These are phyloP conservation scores for Nemophila menziesii DNA, from an alignment of 257 asterid species.

Conservation along the genomic window DNA sequence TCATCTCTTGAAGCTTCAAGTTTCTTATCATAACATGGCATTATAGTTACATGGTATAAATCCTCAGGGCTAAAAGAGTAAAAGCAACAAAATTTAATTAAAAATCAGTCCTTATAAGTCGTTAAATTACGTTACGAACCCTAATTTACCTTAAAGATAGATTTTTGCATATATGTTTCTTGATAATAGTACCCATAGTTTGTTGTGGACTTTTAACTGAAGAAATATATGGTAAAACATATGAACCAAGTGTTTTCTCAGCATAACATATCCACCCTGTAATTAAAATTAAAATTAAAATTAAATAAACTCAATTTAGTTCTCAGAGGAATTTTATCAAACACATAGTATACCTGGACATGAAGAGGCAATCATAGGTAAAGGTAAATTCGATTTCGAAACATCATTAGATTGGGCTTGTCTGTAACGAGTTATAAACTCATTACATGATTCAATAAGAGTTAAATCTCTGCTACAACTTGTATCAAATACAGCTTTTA, in stretches of 20 bases:
- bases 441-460: constrained; percentile 80
- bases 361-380: constrained; percentile 91
- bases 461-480: constrained; percentile 88
- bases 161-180: constrained; percentile 49
- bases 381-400: constrained; percentile 27
- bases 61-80: constrained; percentile 53
- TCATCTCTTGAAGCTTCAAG: constrained; percentile 97
- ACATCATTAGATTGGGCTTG: constrained; percentile 26
- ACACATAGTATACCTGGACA: constrained; percentile 98
- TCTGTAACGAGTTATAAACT: constrained; percentile 65
- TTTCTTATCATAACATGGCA: constrained; percentile 99
- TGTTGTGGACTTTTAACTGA: constrained; percentile 98
- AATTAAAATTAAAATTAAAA: constrained; percentile 10
- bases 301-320: not conserved
- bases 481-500: constrained; percentile 81
- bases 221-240: constrained; percentile 84
- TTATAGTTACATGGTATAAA: constrained; percentile 86
- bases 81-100: not conserved
- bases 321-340: too few relatives aligned
- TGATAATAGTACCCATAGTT: constrained; percentile 72
- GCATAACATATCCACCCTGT: constrained; percentile 99
- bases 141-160: constrained; percentile 46
- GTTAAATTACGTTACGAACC: constrained; percentile 3
- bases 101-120: not conserved
- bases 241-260: constrained; percentile 91